A percentile compares a stretch with the other conserved stretches of the same genome.
Evolutionary conservation across 768 basidiomycete genomes (phyloP).

Genomic region (Psilocybe sp.): DNA sequence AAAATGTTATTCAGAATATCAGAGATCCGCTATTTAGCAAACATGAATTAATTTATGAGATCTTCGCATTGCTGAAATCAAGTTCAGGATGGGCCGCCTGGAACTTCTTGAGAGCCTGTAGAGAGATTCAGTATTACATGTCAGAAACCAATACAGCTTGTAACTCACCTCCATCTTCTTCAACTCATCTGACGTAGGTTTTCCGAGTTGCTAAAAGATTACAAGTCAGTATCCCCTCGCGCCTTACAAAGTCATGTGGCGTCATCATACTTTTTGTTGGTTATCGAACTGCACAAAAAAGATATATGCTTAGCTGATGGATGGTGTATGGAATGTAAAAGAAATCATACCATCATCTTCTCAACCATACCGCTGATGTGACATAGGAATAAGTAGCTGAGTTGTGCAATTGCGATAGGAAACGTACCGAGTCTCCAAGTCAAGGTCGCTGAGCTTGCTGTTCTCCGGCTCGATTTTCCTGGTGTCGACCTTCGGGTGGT

Average conservation of each 20-base stretch:
- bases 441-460: slow-evolving; percentile 93
- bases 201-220: slow-evolving; percentile 78
- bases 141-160: not conserved
- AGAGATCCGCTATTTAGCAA: too few species aligned
- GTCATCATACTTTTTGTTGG: slow-evolving; percentile 58
- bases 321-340: not conserved
- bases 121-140: slow-evolving; percentile 3
- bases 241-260: not conserved
- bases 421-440: slow-evolving; percentile 84
- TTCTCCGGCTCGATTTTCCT: slow-evolving; percentile 94
- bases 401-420: not conserved
- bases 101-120: slow-evolving; percentile 82
- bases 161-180: slow-evolving; percentile 82
- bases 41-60: slow-evolving; percentile 44
- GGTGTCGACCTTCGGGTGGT: slow-evolving; percentile 96
- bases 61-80: slow-evolving; percentile 91
- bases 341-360: slow-evolving; percentile 91
- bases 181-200: slow-evolving; percentile 91
- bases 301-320: slow-evolving; percentile 6
- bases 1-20: too few species aligned
- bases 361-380: slow-evolving; percentile 89
- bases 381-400: slow-evolving; percentile 5
- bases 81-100: slow-evolving; percentile 89
- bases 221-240: slow-evolving; percentile 1
- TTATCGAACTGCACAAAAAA: slow-evolving; percentile 60